Evolutionary conservation across 306 rosid species (phyloP).

Genomic region (Amphicarpaea edgeworthii): DNA sequence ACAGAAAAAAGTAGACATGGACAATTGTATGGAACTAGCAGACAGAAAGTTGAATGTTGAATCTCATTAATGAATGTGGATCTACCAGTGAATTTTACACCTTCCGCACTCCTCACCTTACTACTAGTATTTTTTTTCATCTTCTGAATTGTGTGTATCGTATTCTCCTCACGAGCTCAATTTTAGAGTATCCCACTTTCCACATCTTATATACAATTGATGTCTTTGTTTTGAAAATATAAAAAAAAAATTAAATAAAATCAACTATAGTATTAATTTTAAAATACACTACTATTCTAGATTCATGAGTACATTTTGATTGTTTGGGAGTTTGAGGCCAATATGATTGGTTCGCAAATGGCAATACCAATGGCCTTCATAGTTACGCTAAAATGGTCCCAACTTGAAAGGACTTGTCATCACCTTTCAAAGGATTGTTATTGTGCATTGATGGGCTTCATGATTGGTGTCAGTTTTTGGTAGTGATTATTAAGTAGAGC

Average conservation of each 20-base stretch:
- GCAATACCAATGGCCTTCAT: not conserved
- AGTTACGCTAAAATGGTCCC: conserved; percentile 23
- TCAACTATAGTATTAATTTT: too few relatives aligned
- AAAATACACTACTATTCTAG: too few relatives aligned
- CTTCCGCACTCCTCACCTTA: not conserved
- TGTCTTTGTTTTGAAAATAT: not conserved
- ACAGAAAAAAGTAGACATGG: not conserved
- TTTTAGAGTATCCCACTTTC: too few relatives aligned
- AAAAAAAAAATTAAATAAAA: too few relatives aligned
- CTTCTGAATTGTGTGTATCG: too few relatives aligned
- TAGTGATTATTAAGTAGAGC: not conserved
- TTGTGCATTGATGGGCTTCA: conserved; percentile 40
- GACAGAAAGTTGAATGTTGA: too few relatives aligned
- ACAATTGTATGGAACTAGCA: too few relatives aligned
- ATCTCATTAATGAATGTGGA: not conserved
- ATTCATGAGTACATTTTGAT: too few relatives aligned
- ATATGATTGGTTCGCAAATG: conserved; percentile 17
- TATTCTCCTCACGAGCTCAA: too few relatives aligned
- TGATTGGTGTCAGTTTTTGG: conserved; percentile 9
- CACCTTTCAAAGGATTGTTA: not conserved
- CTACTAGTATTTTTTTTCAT: too few relatives aligned
- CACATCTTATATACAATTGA: too few relatives aligned
- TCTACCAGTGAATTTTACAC: too few relatives aligned
- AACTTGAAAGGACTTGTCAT: conserved; percentile 26
- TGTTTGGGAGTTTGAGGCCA: not conserved